Percentiles rank a stretch among this genome's conserved stretches.
phyloP scores from a whole-genome alignment of 805 yeast genomes.

The Cyberlindnera mrakii region DNA sequence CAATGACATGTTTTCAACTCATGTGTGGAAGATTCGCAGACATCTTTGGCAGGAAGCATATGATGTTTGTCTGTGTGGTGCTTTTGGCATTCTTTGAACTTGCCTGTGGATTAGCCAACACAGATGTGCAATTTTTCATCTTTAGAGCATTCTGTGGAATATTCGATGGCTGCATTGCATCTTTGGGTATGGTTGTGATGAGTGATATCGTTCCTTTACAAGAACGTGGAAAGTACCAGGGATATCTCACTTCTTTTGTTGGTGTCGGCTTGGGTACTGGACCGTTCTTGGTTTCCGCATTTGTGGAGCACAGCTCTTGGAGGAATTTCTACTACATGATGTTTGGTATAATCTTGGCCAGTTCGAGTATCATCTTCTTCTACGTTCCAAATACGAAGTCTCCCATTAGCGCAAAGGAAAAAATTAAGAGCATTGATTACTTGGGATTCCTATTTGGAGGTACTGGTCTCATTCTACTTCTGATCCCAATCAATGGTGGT shows the following conservation, averaged over 20 bases:
- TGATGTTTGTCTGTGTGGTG: constrained; percentile 35
- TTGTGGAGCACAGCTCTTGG: constrained; percentile 32
- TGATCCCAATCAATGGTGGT: constrained; percentile 56
- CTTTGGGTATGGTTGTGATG: constrained; percentile 45
- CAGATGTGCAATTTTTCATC: constrained; percentile 43
- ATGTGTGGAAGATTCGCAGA: constrained; percentile 51
- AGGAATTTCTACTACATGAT: constrained; percentile 35
- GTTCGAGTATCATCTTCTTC: constrained; percentile 38
- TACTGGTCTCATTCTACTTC: constrained; percentile 40
- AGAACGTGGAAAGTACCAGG: constrained; percentile 53
- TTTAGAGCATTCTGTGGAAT: constrained; percentile 55
- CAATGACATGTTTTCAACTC: constrained; percentile 48
- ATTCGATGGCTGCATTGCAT: constrained; percentile 48
- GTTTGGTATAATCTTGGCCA: constrained; percentile 37
- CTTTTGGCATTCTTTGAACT: constrained; percentile 40
- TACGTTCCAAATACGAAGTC: constrained; percentile 33
- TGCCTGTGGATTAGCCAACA: constrained; percentile 46
- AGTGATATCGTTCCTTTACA: constrained; percentile 49
- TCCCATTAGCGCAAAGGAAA: constrained; percentile 30
- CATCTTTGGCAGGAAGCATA: constrained; percentile 47
- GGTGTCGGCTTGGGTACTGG: constrained; percentile 45
- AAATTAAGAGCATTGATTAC: constrained; percentile 48
- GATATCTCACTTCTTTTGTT: constrained; percentile 44
- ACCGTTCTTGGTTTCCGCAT: constrained; percentile 39
- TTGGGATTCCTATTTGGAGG: constrained; percentile 44